Evolutionary conservation across 768 basidiomycete species (phyloP), one percentile per base, ranked within the genome.

Genomic region (Tulasnella sp.): DNA sequence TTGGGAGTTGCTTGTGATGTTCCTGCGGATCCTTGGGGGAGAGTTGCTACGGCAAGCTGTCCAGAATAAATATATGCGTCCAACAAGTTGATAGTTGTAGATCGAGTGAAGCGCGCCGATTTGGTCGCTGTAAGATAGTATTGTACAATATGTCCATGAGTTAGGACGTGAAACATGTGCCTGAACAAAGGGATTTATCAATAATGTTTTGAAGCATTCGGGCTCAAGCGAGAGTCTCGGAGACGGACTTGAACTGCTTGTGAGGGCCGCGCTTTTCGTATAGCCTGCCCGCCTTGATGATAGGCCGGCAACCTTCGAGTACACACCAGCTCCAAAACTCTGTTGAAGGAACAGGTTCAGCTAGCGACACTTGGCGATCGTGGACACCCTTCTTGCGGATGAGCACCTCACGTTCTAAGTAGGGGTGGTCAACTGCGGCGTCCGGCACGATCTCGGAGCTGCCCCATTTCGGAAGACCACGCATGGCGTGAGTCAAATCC

Each of bases 61-160:
- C 93, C 92, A n/a, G 92, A 93, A 67, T 79, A 84, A 27, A 92
- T 77, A 70, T 93, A 91, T 7, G 83, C 83, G 66, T 87, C 86
- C 22, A 83, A 68, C 9, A 91, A 76, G 63, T 75, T 78, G 53
- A 85, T 77, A 8, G 78, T 76, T 66, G 74, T 79, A 53, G 74
- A 69, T 62, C 78, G 75, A 9, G 78, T 75, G 27, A 75, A 74
- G 63, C 88, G 80, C 48, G 91, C 68, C 1, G 78, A 71, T 42
- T 78, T 78, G 21, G 74, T 74, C 2, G 78, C 77, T n/a, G 71
- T 78, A 63, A 90, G 78, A 62, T 76, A 77, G 71, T 81, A 97
- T 61, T 77, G 77, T 22, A 90, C 74, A 12, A 98, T 72, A 66
- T 84, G 80, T 0, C 92, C 92, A 1, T 81, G 73, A 2, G 90